A percentile compares a stretch with the other conserved stretches of the same genome.
Conservation (phyloP, 257 asterid genomes). For the Solanum bukasovii region DNA sequence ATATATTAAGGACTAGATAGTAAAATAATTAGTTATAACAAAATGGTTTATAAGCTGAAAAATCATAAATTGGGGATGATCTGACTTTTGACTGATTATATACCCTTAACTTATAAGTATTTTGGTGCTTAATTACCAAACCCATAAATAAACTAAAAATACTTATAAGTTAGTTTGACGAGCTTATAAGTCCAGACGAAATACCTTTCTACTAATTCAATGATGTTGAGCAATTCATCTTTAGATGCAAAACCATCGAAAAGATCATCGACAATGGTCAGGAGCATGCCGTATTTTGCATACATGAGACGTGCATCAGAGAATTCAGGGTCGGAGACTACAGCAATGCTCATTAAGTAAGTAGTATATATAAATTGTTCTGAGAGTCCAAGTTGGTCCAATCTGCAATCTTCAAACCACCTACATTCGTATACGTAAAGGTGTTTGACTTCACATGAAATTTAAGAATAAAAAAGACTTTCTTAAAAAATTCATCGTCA, state of each 20-base stretch:
- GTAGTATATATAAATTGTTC: constrained; percentile 3
- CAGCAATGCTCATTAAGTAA: constrained; percentile 15
- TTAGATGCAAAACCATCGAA: constrained; percentile 27
- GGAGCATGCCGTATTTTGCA: constrained; percentile 15
- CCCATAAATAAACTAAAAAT: too few relatives aligned
- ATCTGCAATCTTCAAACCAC: constrained; percentile 26
- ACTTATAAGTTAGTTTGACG: neutral
- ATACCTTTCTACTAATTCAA: neutral
- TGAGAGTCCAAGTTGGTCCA: constrained; percentile 17
- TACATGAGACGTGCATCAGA: constrained; percentile 22
- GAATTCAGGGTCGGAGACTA: neutral
- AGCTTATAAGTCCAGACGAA: neutral
- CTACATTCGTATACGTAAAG: neutral
- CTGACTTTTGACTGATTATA: too few relatives aligned
- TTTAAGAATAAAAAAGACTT: too few relatives aligned
- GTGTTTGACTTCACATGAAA: too few relatives aligned
- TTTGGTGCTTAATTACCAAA: too few relatives aligned
- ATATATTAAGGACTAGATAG: too few relatives aligned
- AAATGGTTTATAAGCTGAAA: too few relatives aligned
- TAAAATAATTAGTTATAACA: too few relatives aligned
- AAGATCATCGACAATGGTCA: constrained; percentile 29
- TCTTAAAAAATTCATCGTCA: too few relatives aligned
- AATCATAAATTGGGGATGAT: too few relatives aligned
- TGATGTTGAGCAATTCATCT: constrained; percentile 12
- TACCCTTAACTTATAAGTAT: too few relatives aligned